Percentiles rank a stretch among this genome's conserved stretches.
These are phyloP conservation scores for Auriculariales sp. DNA, from an alignment of 768 basidiomycete species.

Conservation along the genomic window DNA sequence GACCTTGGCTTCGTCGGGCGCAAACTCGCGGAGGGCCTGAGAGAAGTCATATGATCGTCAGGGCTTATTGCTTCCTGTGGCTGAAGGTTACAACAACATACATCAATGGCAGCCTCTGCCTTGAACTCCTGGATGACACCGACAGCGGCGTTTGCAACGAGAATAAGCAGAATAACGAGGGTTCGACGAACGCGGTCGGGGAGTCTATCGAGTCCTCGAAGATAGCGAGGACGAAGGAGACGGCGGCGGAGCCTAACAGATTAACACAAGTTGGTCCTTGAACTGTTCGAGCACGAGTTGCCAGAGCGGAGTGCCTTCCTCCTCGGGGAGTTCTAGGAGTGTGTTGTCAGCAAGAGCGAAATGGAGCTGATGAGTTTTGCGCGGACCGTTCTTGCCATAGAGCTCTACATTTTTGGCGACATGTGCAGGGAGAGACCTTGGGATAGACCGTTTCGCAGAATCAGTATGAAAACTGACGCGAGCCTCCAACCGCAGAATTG, in stretches of 20 bases:
- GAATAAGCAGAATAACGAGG: conserved; percentile 84
- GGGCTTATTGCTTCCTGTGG: background rate
- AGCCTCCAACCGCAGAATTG: too few species aligned
- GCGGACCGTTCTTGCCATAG: conserved; percentile 77
- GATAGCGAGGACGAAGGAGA: conserved; percentile 85
- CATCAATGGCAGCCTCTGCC: conserved; percentile 94
- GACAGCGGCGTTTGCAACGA: conserved; percentile 93
- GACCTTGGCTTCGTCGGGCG: conserved; percentile 91
- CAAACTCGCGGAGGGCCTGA: conserved; percentile 92
- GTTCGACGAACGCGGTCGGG: conserved; percentile 82
- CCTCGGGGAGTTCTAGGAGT: conserved; percentile 73
- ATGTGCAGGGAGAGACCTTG: too few species aligned
- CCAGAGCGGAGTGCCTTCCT: conserved; percentile 83
- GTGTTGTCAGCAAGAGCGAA: conserved; percentile 6
- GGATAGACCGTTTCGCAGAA: too few species aligned
- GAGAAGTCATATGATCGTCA: background rate
- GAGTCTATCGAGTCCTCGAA: conserved; percentile 59
- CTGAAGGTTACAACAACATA: conserved; percentile 8
- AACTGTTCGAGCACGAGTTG: conserved; percentile 96
- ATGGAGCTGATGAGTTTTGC: too few species aligned
- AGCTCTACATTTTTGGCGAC: conserved; percentile 58
- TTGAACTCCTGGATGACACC: conserved; percentile 95
- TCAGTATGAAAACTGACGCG: too few species aligned
- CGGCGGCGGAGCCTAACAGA: conserved; percentile 84
- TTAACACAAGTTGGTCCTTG: conserved; percentile 96